phyloP scores from a whole-genome alignment of 345 rosid species.

The Hibiscus syriacus region DNA sequence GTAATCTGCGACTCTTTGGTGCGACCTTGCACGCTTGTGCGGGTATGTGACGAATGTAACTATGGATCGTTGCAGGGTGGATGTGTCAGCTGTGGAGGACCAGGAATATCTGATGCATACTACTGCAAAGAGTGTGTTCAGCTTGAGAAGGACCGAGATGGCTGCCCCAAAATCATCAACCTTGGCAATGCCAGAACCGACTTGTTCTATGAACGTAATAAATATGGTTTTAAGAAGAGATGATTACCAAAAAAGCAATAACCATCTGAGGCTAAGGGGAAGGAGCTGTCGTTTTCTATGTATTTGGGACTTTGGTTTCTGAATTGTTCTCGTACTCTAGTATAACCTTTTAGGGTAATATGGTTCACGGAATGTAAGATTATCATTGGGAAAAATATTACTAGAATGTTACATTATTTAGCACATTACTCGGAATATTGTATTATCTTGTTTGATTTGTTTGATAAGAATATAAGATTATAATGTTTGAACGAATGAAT shows the following conservation, averaged over 20 bases:
- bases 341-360: too few relatives aligned
- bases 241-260: not conserved
- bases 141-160: conserved; percentile 62
- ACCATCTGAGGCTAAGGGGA: too few relatives aligned
- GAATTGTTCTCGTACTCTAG: too few relatives aligned
- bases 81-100: conserved; percentile 65
- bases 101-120: conserved; percentile 67
- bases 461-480: too few relatives aligned
- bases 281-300: too few relatives aligned
- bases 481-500: too few relatives aligned
- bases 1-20: conserved; percentile 27
- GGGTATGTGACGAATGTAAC: conserved; percentile 64
- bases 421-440: too few relatives aligned
- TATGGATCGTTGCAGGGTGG: conserved; percentile 69
- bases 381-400: too few relatives aligned
- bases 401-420: too few relatives aligned
- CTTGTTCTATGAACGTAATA: conserved; percentile 1
- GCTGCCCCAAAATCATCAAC: conserved; percentile 56
- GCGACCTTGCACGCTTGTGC: conserved; percentile 64
- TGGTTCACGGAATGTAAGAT: too few relatives aligned
- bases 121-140: conserved; percentile 68
- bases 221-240: not conserved
- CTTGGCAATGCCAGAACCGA: not conserved
- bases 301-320: too few relatives aligned
- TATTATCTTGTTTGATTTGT: too few relatives aligned